Conservation (phyloP, 306 rosid genomes). For the Cicer pinnatifidum region DNA sequence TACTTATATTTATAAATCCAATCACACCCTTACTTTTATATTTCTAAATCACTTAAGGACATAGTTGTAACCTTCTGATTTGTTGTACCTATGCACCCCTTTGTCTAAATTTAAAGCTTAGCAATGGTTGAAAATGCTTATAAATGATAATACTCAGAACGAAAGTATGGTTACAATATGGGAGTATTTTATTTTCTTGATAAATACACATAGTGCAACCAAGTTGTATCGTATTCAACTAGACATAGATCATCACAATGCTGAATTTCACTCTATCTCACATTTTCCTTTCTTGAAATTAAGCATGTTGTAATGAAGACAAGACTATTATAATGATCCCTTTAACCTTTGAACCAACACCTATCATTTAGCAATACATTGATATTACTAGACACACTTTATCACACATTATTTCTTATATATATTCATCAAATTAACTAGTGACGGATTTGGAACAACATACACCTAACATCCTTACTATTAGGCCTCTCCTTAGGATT, state of each 20-base stretch:
- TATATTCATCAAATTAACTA: slow-evolving; percentile 17
- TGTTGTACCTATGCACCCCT: background rate
- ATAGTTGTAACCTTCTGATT: background rate
- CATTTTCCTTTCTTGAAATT: background rate
- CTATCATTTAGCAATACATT: background rate
- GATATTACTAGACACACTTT: background rate
- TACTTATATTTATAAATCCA: no score
- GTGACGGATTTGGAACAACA: slow-evolving; percentile 79
- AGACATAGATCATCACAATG: slow-evolving; percentile 10
- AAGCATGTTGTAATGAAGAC: slow-evolving; percentile 38
- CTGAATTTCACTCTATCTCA: background rate
- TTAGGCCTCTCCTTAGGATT: slow-evolving; percentile 88
- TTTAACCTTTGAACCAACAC: slow-evolving; percentile 16
- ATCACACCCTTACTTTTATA: slow-evolving; percentile 43
- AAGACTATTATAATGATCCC: slow-evolving; percentile 21
- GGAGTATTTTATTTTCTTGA: slow-evolving; percentile 18
- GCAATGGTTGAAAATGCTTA: background rate
- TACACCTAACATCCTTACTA: slow-evolving; percentile 83
- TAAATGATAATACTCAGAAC: background rate
- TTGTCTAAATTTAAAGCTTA: slow-evolving; percentile 17
- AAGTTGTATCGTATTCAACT: background rate
- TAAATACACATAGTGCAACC: slow-evolving; percentile 7
- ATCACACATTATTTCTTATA: slow-evolving; percentile 24
- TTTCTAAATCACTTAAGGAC: slow-evolving; percentile 46
- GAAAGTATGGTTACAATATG: background rate